Percentiles rank a stretch among this genome's conserved stretches.
Evolutionary conservation across 345 rosid species (phyloP).

Genomic region (Citrus trifoliata): DNA sequence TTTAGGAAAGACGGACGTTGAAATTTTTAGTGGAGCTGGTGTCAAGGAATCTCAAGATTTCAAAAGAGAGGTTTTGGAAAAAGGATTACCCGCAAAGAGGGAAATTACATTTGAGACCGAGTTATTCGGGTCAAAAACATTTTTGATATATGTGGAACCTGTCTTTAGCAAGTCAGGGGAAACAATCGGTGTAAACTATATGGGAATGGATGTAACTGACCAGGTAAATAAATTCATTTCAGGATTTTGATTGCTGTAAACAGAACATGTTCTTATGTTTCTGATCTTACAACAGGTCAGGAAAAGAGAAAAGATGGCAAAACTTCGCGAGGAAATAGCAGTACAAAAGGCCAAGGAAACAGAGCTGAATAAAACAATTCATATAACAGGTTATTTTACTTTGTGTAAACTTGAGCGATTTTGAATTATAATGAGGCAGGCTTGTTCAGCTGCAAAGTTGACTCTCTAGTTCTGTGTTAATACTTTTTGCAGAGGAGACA

Average conservation of each 20-base stretch:
- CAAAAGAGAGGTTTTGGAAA: conserved; percentile 88
- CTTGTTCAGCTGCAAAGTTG: conserved; percentile 1
- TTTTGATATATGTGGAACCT: conserved; percentile 86
- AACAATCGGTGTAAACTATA: conserved; percentile 86
- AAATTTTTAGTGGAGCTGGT: conserved; percentile 85
- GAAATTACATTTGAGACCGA: conserved; percentile 89
- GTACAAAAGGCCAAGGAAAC: conserved; percentile 96
- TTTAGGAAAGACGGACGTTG: conserved; percentile 84
- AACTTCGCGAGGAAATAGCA: conserved; percentile 92
- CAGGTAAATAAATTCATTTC: conserved; percentile 48
- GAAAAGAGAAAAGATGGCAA: conserved; percentile 84
- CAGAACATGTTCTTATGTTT: conserved; percentile 10
- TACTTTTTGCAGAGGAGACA: conserved; percentile 73
- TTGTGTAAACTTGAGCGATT: background rate
- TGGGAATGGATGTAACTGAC: conserved; percentile 98
- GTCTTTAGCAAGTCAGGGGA: conserved; percentile 83
- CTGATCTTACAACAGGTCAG: conserved; percentile 43
- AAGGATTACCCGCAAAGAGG: conserved; percentile 84
- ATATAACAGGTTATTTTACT: conserved; percentile 71
- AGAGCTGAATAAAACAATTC: conserved; percentile 88
- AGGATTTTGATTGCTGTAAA: background rate
- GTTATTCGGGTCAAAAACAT: conserved; percentile 80
- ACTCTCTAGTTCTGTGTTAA: background rate
- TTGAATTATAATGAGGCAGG: background rate
- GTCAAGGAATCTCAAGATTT: conserved; percentile 95